Evolutionary conservation across 129 eudicot genomes (phyloP).

Genomic region (Flaveria brownii): DNA sequence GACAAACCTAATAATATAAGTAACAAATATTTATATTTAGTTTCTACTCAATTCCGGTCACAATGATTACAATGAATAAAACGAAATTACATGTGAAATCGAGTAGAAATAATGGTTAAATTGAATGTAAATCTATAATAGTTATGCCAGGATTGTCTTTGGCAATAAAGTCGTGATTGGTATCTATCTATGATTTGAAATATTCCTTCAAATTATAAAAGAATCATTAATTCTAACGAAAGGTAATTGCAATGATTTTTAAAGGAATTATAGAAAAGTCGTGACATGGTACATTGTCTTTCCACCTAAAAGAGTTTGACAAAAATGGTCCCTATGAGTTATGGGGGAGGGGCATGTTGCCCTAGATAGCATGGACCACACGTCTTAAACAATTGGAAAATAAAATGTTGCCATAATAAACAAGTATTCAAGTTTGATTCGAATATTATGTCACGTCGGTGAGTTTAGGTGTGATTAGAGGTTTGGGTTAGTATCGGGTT

Average conservation of each 20-base stretch:
- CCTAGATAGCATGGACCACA: slow-evolving; percentile 47
- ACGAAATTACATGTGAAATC: too few species aligned
- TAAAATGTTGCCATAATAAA: background rate
- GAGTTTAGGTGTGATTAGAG: background rate
- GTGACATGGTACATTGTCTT: slow-evolving; percentile 29
- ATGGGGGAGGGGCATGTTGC: slow-evolving; percentile 42
- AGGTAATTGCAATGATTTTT: background rate
- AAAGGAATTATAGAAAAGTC: background rate
- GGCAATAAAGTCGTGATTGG: background rate
- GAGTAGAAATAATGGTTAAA: too few species aligned
- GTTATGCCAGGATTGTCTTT: too few species aligned
- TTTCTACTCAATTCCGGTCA: too few species aligned
- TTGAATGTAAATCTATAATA: too few species aligned
- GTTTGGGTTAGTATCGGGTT: background rate
- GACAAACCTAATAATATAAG: too few species aligned
- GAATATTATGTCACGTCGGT: background rate
- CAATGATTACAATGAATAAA: too few species aligned
- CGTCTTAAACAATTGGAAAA: slow-evolving; percentile 29
- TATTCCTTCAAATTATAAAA: slow-evolving; percentile 6
- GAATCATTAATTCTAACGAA: slow-evolving; percentile 8
- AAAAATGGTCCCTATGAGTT: slow-evolving; percentile 40
- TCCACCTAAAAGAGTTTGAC: slow-evolving; percentile 44
- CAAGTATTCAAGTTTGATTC: background rate
- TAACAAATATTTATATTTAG: too few species aligned
- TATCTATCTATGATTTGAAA: slow-evolving; percentile 12